Evolutionary conservation across 192 early-diverging fungal species (phyloP).

Genomic region (Chytriomyces sp.): DNA sequence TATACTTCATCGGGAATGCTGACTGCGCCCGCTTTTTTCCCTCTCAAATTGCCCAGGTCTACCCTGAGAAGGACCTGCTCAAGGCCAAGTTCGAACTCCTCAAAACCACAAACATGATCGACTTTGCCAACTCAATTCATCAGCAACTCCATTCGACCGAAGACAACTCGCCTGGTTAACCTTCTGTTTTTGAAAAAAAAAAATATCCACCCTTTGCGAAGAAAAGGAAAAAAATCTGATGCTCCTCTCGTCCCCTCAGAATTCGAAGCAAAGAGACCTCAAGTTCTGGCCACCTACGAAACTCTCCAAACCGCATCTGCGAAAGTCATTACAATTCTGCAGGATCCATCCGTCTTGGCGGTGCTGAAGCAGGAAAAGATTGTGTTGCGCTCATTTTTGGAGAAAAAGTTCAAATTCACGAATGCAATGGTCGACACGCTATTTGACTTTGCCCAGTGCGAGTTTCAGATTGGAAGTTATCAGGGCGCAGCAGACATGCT

Average conservation of each 20-base stretch:
- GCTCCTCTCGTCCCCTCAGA: slow-evolving; percentile 19
- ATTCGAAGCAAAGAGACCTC: slow-evolving; percentile 75
- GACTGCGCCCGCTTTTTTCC: neutral
- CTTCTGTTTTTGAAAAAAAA: slow-evolving; percentile 23
- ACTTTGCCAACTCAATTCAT: slow-evolving; percentile 86
- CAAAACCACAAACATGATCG: slow-evolving; percentile 90
- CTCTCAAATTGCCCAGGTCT: slow-evolving; percentile 60
- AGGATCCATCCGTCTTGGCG: slow-evolving; percentile 82
- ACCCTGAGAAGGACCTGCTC: slow-evolving; percentile 74
- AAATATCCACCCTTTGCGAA: neutral
- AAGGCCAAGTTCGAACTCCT: slow-evolving; percentile 91
- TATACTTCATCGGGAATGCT: neutral
- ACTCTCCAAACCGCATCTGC: slow-evolving; percentile 75
- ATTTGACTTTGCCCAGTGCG: slow-evolving; percentile 88
- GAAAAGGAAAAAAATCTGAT: slow-evolving; percentile 6
- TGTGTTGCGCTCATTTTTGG: slow-evolving; percentile 86
- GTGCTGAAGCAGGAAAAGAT: slow-evolving; percentile 93
- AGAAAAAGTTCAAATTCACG: slow-evolving; percentile 84
- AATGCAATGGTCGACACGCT: slow-evolving; percentile 85
- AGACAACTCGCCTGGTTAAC: slow-evolving; percentile 75
- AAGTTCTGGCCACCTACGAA: slow-evolving; percentile 76
- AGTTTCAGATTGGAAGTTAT: slow-evolving; percentile 94
- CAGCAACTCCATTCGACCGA: slow-evolving; percentile 78
- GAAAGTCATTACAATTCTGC: slow-evolving; percentile 86
- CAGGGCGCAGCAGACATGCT: slow-evolving; percentile 89